phyloP scores from a whole-genome alignment of 306 rosid species.

The Echinosophora koreensis region DNA sequence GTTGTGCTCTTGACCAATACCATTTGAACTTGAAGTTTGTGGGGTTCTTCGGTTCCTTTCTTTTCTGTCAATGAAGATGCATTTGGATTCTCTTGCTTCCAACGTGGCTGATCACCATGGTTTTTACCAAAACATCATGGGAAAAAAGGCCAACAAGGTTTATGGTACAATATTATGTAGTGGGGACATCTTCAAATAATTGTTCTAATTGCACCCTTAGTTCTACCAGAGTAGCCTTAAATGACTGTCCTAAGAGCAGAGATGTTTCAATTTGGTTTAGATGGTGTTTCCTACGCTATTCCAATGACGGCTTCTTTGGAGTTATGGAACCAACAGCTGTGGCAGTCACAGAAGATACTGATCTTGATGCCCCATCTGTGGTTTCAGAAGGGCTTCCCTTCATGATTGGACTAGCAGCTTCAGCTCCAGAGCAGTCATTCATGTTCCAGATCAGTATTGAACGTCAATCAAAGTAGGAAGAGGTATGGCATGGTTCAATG shows the following conservation, averaged over 20 bases:
- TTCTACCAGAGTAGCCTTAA: conserved; percentile 39
- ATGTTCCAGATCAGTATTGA: conserved; percentile 52
- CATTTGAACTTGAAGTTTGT: too few relatives aligned
- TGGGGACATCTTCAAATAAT: conserved; percentile 50
- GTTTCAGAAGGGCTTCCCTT: conserved; percentile 55
- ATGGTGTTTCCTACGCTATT: conserved; percentile 67
- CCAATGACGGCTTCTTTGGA: conserved; percentile 55
- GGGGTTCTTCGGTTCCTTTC: too few relatives aligned
- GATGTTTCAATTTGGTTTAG: conserved; percentile 56
- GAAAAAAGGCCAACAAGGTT: conserved; percentile 47
- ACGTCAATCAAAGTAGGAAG: conserved; percentile 55
- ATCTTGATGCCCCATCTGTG: conserved; percentile 57
- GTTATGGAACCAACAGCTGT: conserved; percentile 45
- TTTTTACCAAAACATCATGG: conserved; percentile 52
- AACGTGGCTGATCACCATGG: conserved; percentile 55
- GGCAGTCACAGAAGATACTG: conserved; percentile 55
- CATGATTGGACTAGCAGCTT: conserved; percentile 50
- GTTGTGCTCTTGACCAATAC: too few relatives aligned
- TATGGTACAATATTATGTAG: conserved; percentile 63
- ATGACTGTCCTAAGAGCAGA: conserved; percentile 52
- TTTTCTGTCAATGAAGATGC: conserved; percentile 39
- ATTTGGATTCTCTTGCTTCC: conserved; percentile 46
- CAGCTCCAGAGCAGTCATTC: conserved; percentile 45
- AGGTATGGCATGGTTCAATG: conserved; percentile 79
- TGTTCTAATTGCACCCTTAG: too few relatives aligned